A percentile compares a stretch with the other conserved stretches of the same genome.
These are phyloP conservation scores for Hortaea sp. DNA, from an alignment of 2,329 filamentous ascomycete species.

Conservation along the genomic window DNA sequence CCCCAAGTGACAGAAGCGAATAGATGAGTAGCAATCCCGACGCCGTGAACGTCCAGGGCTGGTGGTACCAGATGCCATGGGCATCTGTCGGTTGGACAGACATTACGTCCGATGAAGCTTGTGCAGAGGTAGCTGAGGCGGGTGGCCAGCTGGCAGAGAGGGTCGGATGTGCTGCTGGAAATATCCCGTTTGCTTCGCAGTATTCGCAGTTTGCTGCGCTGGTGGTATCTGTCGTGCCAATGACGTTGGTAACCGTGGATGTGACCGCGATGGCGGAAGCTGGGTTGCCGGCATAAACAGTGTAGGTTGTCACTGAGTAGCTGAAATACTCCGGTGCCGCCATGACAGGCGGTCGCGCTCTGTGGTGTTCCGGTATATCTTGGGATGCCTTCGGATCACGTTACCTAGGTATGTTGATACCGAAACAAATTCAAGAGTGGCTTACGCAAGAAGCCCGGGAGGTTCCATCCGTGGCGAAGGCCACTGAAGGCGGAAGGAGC, in stretches of 20 bases:
- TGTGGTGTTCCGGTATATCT: too few relatives aligned
- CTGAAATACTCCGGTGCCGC: not conserved
- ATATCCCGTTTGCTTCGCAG: not conserved
- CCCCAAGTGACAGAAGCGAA: not conserved
- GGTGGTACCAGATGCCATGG: conserved; percentile 1
- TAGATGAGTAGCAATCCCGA: not conserved
- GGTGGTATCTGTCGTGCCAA: not conserved
- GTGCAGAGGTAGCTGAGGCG: too few relatives aligned
- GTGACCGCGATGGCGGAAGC: not conserved
- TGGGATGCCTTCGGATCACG: too few relatives aligned
- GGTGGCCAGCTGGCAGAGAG: too few relatives aligned
- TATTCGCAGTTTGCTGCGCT: not conserved
- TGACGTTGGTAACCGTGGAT: not conserved
- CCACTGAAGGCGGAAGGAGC: not conserved
- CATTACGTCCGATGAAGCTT: too few relatives aligned
- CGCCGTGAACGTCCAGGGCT: conserved; percentile 2
- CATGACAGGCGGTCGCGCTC: not conserved
- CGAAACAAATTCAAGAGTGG: too few relatives aligned
- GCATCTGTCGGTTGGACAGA: too few relatives aligned
- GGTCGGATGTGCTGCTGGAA: not conserved
- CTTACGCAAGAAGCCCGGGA: too few relatives aligned
- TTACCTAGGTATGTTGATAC: too few relatives aligned
- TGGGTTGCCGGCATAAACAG: not conserved
- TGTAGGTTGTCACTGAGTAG: not conserved
- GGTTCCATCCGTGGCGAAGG: too few relatives aligned